Evolutionary conservation across 1,284 basidiomycete species (phyloP).

Genomic region (Fistulina hepatica): DNA sequence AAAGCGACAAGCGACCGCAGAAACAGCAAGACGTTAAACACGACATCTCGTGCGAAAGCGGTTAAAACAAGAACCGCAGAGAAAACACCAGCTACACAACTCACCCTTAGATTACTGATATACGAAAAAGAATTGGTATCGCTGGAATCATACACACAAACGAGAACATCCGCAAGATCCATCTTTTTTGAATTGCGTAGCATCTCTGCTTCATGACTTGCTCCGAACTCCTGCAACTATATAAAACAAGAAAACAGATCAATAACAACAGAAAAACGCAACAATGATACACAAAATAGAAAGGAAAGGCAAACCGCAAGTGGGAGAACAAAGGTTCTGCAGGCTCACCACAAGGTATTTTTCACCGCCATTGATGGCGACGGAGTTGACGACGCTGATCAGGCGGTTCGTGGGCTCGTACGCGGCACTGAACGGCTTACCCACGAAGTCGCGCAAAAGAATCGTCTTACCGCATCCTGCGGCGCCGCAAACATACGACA

Average conservation of each 20-base stretch:
- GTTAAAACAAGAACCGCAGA: not conserved
- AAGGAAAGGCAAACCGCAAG: too few relatives aligned
- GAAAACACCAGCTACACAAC: conserved; percentile 21
- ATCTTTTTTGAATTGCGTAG: conserved; percentile 85
- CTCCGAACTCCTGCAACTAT: conserved; percentile 94
- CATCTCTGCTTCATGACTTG: conserved; percentile 86
- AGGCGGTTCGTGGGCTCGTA: conserved; percentile 88
- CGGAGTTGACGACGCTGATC: conserved; percentile 88
- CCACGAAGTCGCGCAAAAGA: conserved; percentile 75
- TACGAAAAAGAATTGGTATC: conserved; percentile 99
- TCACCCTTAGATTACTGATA: conserved; percentile 87
- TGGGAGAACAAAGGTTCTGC: not conserved
- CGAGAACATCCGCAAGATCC: conserved; percentile 86
- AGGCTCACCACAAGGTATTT: conserved; percentile 86
- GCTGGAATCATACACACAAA: conserved; percentile 95
- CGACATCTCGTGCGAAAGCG: not conserved
- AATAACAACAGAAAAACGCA: not conserved
- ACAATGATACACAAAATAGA: conserved; percentile 2
- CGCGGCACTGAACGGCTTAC: conserved; percentile 58
- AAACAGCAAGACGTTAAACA: conserved; percentile 6
- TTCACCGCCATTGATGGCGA: conserved; percentile 90
- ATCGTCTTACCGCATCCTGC: conserved; percentile 95
- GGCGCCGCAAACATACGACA: conserved; percentile 90
- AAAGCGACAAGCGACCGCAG: conserved; percentile 2
- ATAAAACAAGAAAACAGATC: conserved; percentile 9